Percentiles rank a stretch among this genome's conserved stretches.
Evolutionary conservation across 495 filamentous ascomycete genomes (phyloP).

Genomic region (Lindgomyces ingoldianus): DNA sequence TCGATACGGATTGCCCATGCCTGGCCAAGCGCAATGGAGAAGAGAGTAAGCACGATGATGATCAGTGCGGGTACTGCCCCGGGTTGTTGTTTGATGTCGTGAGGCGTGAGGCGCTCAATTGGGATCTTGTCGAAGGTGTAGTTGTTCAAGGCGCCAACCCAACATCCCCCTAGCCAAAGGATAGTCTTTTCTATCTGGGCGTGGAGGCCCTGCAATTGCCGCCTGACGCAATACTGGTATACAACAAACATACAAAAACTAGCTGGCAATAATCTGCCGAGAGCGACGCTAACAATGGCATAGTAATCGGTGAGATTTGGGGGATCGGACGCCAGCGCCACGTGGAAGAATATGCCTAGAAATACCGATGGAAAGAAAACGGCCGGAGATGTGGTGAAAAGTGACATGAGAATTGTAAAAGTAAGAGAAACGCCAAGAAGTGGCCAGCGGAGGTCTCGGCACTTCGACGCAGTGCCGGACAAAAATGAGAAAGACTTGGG

Average conservation of each 20-base stretch:
- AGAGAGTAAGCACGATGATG: slow-evolving; percentile 44
- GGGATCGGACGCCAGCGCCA: slow-evolving; percentile 49
- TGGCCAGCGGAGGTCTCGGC: slow-evolving; percentile 49
- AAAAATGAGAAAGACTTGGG: slow-evolving; percentile 48
- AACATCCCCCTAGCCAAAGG: slow-evolving; percentile 48
- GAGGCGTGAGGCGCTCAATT: slow-evolving; percentile 47
- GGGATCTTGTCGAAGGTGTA: slow-evolving; percentile 52
- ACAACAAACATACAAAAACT: slow-evolving; percentile 46
- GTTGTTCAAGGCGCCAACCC: slow-evolving; percentile 50
- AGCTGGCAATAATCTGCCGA: slow-evolving; percentile 48
- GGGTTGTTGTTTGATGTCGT: slow-evolving; percentile 48
- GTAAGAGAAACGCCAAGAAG: slow-evolving; percentile 45
- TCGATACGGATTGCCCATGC: slow-evolving; percentile 48
- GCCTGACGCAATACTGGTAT: slow-evolving; percentile 48
- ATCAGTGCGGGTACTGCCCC: slow-evolving; percentile 48
- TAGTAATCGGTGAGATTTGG: slow-evolving; percentile 47
- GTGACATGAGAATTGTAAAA: slow-evolving; percentile 44
- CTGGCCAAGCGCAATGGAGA: slow-evolving; percentile 48
- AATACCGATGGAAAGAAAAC: slow-evolving; percentile 48
- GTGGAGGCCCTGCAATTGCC: slow-evolving; percentile 45
- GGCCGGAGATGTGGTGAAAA: slow-evolving; percentile 49
- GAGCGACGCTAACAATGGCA: slow-evolving; percentile 45
- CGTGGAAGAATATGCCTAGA: slow-evolving; percentile 47
- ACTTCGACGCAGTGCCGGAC: slow-evolving; percentile 42
- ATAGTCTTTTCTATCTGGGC: slow-evolving; percentile 50